Percentiles rank a stretch among this genome's conserved stretches.
phyloP scores from a whole-genome alignment of 805 yeast species.

The Starmerella bombicola region DNA sequence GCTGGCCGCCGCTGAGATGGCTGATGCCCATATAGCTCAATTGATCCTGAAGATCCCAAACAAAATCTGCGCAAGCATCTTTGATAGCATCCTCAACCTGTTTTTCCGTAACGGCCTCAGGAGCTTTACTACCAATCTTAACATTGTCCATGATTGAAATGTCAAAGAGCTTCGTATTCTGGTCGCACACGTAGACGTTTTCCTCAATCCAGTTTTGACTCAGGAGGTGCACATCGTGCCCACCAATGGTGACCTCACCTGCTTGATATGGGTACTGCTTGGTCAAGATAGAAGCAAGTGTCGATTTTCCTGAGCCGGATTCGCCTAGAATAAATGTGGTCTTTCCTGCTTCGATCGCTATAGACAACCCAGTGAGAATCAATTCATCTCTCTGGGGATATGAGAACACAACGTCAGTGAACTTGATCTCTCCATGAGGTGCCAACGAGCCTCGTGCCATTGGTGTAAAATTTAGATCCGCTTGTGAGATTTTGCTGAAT shows the following conservation, averaged over 20 bases:
- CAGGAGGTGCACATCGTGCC: slow-evolving; percentile 34
- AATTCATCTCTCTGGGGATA: slow-evolving; percentile 47
- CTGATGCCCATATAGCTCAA: slow-evolving; percentile 37
- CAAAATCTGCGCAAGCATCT: slow-evolving; percentile 41
- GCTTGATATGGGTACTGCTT: slow-evolving; percentile 40
- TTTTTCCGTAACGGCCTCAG: slow-evolving; percentile 22
- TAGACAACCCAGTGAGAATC: slow-evolving; percentile 38
- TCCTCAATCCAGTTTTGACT: slow-evolving; percentile 42
- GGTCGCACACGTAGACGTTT: slow-evolving; percentile 64
- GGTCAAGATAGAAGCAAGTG: slow-evolving; percentile 51
- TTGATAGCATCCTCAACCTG: slow-evolving; percentile 36
- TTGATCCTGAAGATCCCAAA: slow-evolving; percentile 42
- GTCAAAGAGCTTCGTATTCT: slow-evolving; percentile 51
- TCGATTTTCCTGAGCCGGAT: slow-evolving; percentile 92
- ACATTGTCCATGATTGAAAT: slow-evolving; percentile 54
- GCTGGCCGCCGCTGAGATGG: slow-evolving; percentile 76
- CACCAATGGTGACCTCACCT: slow-evolving; percentile 54
- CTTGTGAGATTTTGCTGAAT: too few species aligned
- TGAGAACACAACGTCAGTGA: slow-evolving; percentile 33
- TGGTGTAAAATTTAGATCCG: not conserved
- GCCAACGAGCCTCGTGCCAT: not conserved
- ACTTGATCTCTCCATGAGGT: slow-evolving; percentile 9
- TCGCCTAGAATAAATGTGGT: slow-evolving; percentile 63
- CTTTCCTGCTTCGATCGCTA: slow-evolving; percentile 36
- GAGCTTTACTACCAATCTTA: slow-evolving; percentile 34